These are phyloP conservation scores for Fusarium tanahbumbuense DNA, from an alignment of 2,329 filamentous ascomycete species.

Conservation along the genomic window DNA sequence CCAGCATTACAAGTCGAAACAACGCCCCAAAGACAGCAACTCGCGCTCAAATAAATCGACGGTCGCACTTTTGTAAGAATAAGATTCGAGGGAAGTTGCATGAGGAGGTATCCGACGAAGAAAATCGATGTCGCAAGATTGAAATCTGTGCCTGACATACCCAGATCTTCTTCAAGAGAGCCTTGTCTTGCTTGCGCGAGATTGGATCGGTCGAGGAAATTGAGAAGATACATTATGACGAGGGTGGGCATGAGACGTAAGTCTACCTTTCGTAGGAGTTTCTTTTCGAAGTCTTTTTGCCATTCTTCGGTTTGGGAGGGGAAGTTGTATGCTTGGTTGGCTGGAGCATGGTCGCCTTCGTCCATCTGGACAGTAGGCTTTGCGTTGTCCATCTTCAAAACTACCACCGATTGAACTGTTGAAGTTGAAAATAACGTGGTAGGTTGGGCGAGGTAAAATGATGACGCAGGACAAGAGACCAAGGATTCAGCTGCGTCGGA, in stretches of 20 bases:
- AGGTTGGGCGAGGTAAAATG: background rate
- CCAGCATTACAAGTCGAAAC: slow-evolving; percentile 61
- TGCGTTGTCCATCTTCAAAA: slow-evolving; percentile 11
- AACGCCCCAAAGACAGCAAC: slow-evolving; percentile 57
- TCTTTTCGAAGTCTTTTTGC: slow-evolving; percentile 42
- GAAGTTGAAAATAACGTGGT: too few relatives aligned
- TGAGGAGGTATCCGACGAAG: slow-evolving; percentile 70
- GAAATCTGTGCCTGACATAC: slow-evolving; percentile 67
- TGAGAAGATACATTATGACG: slow-evolving; percentile 66
- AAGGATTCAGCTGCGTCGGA: background rate
- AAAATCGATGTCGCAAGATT: slow-evolving; percentile 71
- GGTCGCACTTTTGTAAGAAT: slow-evolving; percentile 65
- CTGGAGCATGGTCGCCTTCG: slow-evolving; percentile 8
- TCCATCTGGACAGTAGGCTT: slow-evolving; percentile 33
- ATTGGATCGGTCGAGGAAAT: slow-evolving; percentile 66
- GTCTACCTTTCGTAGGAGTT: slow-evolving; percentile 63
- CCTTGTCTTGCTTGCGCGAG: slow-evolving; percentile 66
- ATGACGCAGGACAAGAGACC: background rate
- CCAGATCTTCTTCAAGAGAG: slow-evolving; percentile 63
- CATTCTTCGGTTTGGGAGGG: slow-evolving; percentile 31
- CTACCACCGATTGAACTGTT: background rate
- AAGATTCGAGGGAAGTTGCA: slow-evolving; percentile 72
- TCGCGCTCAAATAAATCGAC: slow-evolving; percentile 63
- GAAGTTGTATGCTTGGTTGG: slow-evolving; percentile 21
- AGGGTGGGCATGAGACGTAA: slow-evolving; percentile 63